Evolutionary conservation across 192 early-diverging fungal species (phyloP).

Genomic region (Rhizoclosmatium globosum): DNA sequence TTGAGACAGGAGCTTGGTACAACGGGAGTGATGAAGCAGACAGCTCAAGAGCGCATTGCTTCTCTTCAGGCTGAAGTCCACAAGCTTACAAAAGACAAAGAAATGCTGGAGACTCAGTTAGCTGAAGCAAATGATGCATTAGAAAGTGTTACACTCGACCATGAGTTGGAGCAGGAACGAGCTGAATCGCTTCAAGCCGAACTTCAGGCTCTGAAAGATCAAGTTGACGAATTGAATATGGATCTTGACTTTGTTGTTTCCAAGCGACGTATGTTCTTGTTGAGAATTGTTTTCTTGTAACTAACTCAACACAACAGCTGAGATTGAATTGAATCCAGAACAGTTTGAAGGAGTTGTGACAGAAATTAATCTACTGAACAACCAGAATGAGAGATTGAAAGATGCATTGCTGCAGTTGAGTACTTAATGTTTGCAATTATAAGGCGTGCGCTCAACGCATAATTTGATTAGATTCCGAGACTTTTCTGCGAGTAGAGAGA

Average conservation of each 20-base stretch:
- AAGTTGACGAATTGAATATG: constrained; percentile 78
- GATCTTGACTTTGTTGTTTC: constrained; percentile 60
- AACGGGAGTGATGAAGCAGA: constrained; percentile 7
- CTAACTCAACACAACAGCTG: constrained; percentile 15
- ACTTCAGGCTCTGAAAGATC: constrained; percentile 74
- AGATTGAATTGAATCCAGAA: constrained; percentile 9
- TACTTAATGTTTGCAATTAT: too few relatives aligned
- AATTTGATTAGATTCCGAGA: constrained; percentile 67
- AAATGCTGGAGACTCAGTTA: constrained; percentile 71
- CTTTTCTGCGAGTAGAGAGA: constrained; percentile 75
- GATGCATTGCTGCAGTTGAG: constrained; percentile 80
- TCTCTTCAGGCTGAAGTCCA: constrained; percentile 78
- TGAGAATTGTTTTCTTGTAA: constrained; percentile 11
- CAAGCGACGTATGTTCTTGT: constrained; percentile 8
- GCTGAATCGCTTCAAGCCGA: constrained; percentile 81
- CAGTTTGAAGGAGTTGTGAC: constrained; percentile 34
- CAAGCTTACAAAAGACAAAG: constrained; percentile 75
- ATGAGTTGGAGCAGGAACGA: constrained; percentile 90
- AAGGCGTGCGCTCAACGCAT: too few relatives aligned
- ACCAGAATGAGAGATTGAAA: constrained; percentile 88
- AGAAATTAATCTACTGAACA: constrained; percentile 73
- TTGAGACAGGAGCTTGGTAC: constrained; percentile 78
- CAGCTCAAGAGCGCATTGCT: constrained; percentile 63
- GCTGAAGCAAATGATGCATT: constrained; percentile 78
- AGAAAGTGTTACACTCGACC: constrained; percentile 89